A percentile compares a stretch with the other conserved stretches of the same genome.
phyloP scores from a whole-genome alignment of 495 filamentous ascomycete genomes.

The Aspergillus egyptiacus region DNA sequence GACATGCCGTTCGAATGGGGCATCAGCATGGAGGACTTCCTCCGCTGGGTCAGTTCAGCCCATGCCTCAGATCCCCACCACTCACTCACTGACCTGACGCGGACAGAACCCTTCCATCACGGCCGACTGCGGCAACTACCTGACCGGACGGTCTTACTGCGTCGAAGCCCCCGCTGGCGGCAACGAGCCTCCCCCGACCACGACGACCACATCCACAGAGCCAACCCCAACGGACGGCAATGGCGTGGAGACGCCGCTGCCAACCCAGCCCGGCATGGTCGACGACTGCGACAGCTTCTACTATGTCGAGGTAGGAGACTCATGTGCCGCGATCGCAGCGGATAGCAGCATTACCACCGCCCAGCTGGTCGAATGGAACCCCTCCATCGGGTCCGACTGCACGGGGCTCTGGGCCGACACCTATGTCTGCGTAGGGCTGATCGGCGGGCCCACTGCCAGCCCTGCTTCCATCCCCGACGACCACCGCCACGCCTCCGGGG shows the following conservation, averaged over 20 bases:
- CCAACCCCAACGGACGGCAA: background rate
- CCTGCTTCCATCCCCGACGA: background rate
- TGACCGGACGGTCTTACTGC: constrained; percentile 1
- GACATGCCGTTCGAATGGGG: background rate
- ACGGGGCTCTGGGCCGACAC: background rate
- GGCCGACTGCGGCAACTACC: background rate
- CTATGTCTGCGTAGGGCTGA: constrained; percentile 4
- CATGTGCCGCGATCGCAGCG: too few relatives aligned
- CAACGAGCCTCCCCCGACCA: background rate
- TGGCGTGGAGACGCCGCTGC: constrained; percentile 12
- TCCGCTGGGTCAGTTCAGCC: constrained; percentile 1
- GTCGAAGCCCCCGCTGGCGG: background rate
- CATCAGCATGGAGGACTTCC: background rate
- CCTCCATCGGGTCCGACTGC: background rate
- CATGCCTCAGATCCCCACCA: background rate
- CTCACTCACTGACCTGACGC: background rate
- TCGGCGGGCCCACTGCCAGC: background rate
- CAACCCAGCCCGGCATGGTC: too few relatives aligned
- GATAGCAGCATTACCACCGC: background rate
- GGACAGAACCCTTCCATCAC: constrained; percentile 5
- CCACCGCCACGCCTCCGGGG: background rate
- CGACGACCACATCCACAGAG: background rate
- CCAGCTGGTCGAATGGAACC: constrained; percentile 14
- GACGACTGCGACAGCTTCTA: too few relatives aligned
- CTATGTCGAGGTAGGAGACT: too few relatives aligned